These are phyloP conservation scores for Stentor coeruleus DNA, from an alignment of 73 alveolate species.

Conservation along the genomic window DNA sequence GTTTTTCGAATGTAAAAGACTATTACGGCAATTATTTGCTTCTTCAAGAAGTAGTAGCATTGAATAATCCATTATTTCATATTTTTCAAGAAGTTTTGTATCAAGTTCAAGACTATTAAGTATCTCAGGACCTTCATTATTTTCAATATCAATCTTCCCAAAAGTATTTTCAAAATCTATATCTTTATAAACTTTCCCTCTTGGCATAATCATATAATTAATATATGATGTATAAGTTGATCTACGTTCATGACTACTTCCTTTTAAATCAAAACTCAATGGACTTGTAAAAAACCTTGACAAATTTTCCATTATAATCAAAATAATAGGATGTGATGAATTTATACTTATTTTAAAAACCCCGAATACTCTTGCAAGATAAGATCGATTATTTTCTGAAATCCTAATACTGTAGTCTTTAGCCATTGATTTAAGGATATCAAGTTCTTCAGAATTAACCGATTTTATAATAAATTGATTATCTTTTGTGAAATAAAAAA, in stretches of 20 bases:
- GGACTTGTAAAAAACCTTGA: neutral
- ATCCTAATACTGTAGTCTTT: neutral
- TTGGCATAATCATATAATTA: neutral
- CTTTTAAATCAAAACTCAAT: neutral
- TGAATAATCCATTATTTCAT: constrained; percentile 13
- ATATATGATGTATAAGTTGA: neutral
- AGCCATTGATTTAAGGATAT: neutral
- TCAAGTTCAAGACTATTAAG: neutral
- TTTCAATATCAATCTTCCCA: too few relatives aligned
- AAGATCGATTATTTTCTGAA: neutral
- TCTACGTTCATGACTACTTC: neutral
- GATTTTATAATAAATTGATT: constrained; percentile 6
- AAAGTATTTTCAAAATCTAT: neutral
- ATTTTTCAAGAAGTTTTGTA: neutral
- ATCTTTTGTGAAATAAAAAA: constrained; percentile 16
- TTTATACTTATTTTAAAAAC: neutral
- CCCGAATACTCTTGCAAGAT: neutral
- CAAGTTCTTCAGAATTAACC: neutral
- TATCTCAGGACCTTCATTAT: neutral
- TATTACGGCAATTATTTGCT: too few relatives aligned
- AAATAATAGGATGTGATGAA: neutral
- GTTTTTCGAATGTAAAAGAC: neutral
- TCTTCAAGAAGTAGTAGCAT: neutral
- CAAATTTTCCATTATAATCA: constrained; percentile 9
- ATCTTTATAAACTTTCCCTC: neutral